Evolutionary conservation across 2,329 filamentous ascomycete species (phyloP).

Genomic region (Rhytidhysteron rufulum): DNA sequence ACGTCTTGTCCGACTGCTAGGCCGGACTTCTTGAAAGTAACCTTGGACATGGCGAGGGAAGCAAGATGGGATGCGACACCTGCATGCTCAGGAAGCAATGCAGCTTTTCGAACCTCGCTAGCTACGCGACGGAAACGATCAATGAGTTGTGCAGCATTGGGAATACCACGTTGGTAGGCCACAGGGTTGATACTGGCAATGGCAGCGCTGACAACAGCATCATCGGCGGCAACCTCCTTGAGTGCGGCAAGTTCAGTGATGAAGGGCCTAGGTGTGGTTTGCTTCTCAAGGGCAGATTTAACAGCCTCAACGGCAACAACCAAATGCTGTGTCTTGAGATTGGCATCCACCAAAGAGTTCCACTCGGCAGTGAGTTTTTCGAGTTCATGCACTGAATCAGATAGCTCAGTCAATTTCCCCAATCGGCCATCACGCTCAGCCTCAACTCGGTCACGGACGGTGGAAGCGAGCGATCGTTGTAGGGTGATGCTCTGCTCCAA

Average conservation of each 20-base stretch:
- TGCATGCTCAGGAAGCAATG: constrained; percentile 85
- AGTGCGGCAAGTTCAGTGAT: constrained; percentile 89
- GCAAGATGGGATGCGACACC: constrained; percentile 93
- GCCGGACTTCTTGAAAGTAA: constrained; percentile 85
- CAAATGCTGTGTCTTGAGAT: constrained; percentile 91
- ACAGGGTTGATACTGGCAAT: constrained; percentile 94
- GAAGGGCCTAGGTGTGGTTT: constrained; percentile 75
- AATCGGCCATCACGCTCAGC: constrained; percentile 82
- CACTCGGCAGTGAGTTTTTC: constrained; percentile 84
- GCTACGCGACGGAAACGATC: constrained; percentile 95
- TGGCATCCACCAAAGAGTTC: constrained; percentile 86
- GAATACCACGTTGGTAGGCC: constrained; percentile 89
- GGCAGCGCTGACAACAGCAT: constrained; percentile 84
- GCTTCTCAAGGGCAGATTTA: constrained; percentile 73
- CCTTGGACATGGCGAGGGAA: constrained; percentile 82
- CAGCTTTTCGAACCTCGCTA: constrained; percentile 88
- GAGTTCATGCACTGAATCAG: constrained; percentile 72
- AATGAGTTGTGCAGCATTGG: constrained; percentile 78
- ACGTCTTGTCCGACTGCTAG: constrained; percentile 82
- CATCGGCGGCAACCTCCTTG: constrained; percentile 82
- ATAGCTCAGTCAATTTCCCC: constrained; percentile 78
- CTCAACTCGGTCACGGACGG: constrained; percentile 80
- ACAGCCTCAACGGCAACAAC: constrained; percentile 95
- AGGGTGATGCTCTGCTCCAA: constrained; percentile 86
- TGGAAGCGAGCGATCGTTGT: constrained; percentile 76